Base-by-base conservation (phyloP, 2,329 filamentous ascomycete species). In the Pseudogymnoascus sp. region DNA sequence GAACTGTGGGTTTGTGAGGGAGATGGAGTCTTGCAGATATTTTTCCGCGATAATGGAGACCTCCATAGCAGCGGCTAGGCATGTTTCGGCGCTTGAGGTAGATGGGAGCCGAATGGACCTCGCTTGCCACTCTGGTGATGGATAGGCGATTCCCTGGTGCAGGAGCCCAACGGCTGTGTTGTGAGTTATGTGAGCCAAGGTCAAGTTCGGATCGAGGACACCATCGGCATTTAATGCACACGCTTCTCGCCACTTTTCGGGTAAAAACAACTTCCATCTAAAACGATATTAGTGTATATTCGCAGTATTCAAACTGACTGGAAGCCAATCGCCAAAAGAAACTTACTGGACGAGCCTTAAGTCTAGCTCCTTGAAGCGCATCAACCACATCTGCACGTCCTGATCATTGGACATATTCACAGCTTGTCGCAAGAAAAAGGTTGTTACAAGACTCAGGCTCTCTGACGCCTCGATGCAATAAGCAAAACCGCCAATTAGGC, bases 191-290 rank as follows among this genome's bases (percentile, higher is more conserved):
- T 73, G 71, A 3, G 70, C 70, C 1, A 71, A 38, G 8, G 70
- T 71, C 3, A 73, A 59, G 44, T 72, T 73, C 53, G 65, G 73
- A 68, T 67, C 70, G 66, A 69, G 71, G 64, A 70, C 70, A 14
- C 70, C 70, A 59, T 77, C 74, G 7, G 67, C 67, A 50, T 79
- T 78, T 1, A 77, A 67, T 0, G 74, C 72, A 10, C 65, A 74
- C 6, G 73, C 72, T 14, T 73, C 70, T 46, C 69, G 67, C 71
- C 72, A 74, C 60, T 73, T 68, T 4, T 64, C 56, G 1, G 72
- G 71, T 2, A 74, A 66, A 42, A 69, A 72, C 3, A 74, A 62
- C 53, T 73, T 74, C 73, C 72, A 69, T 50, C 66, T 68, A 31
- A 23, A 18, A 53, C n/a, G 25, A 37, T 53, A 12, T 42, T 42